phyloP scores from a whole-genome alignment of 345 rosid species.

The Raphanus raphanistrum region DNA sequence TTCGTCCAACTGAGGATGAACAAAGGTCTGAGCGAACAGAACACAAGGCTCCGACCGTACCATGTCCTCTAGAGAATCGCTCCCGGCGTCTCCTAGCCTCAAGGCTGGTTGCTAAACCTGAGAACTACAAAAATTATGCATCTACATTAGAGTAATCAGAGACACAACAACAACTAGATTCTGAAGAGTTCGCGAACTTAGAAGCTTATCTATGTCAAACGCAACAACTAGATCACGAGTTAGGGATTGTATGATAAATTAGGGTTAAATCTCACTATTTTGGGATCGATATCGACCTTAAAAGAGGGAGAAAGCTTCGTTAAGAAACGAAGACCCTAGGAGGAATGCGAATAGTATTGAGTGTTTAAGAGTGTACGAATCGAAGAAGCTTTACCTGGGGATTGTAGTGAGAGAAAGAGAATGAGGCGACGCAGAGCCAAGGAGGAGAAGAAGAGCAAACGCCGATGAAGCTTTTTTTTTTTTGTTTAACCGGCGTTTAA shows the following conservation, averaged over 20 bases:
- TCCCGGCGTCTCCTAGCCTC: conserved; percentile 4
- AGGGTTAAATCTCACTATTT: conserved; percentile 4
- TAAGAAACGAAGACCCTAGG: conserved; percentile 2
- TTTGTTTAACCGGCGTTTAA: conserved; percentile 21
- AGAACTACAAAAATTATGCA: not conserved
- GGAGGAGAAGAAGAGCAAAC: conserved; percentile 2
- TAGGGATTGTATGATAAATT: not conserved
- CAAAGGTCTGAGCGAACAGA: conserved; percentile 88
- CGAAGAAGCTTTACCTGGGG: conserved; percentile 18
- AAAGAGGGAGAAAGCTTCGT: not conserved
- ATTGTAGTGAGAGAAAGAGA: not conserved
- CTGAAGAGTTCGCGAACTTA: not conserved
- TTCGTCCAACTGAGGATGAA: conserved; percentile 91
- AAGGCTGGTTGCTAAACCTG: conserved; percentile 23
- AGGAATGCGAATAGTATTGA: conserved; percentile 2
- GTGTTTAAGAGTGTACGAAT: conserved; percentile 17
- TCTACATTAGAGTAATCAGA: not conserved
- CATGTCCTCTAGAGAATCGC: conserved; percentile 42
- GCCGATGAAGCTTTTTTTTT: conserved; percentile 6
- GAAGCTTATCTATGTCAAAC: not conserved
- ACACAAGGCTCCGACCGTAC: conserved; percentile 95
- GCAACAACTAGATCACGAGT: conserved; percentile 16
- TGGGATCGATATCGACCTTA: not conserved
- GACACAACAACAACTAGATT: not conserved
- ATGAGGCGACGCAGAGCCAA: not conserved